Evolutionary conservation across 768 basidiomycete genomes (phyloP).

Genomic region (Panus rudis): DNA sequence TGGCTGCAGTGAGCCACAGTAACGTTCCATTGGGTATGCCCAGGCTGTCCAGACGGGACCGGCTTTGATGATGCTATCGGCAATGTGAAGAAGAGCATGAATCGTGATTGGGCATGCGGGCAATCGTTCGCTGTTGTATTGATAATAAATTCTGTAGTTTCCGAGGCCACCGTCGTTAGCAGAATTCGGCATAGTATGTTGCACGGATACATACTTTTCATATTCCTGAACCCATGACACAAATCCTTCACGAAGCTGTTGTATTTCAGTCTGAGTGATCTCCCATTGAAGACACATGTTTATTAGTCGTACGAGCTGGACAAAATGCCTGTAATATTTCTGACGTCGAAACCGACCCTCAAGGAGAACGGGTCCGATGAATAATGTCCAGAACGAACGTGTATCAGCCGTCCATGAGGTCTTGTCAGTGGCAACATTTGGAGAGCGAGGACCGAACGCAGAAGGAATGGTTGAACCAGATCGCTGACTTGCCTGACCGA

Average conservation of each 20-base stretch:
- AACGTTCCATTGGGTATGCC: slow-evolving; percentile 27
- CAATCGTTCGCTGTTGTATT: slow-evolving; percentile 15
- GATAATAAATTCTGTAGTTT: slow-evolving; percentile 27
- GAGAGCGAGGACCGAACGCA: slow-evolving; percentile 28
- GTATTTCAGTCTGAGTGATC: slow-evolving; percentile 22
- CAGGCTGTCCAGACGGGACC: slow-evolving; percentile 22
- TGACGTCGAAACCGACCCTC: slow-evolving; percentile 21
- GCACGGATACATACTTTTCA: slow-evolving; percentile 32
- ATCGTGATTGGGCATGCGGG: slow-evolving; percentile 26
- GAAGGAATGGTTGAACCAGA: slow-evolving; percentile 32
- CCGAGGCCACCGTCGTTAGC: too few relatives aligned
- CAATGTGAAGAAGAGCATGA: slow-evolving; percentile 26
- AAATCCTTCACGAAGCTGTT: slow-evolving; percentile 24
- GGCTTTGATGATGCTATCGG: slow-evolving; percentile 17
- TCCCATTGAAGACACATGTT: slow-evolving; percentile 31
- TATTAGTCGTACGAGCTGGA: slow-evolving; percentile 31
- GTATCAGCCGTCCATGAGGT: slow-evolving; percentile 29
- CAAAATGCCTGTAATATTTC: slow-evolving; percentile 36
- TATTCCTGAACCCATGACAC: slow-evolving; percentile 30
- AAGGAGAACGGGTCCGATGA: slow-evolving; percentile 34
- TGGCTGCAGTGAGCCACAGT: slow-evolving; percentile 17
- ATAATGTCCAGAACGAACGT: slow-evolving; percentile 33
- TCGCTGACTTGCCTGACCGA: slow-evolving; percentile 27
- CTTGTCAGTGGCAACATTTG: slow-evolving; percentile 25
- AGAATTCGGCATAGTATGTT: too few relatives aligned